phyloP scores from a whole-genome alignment of 106 monocot species.

The Allium sativum region DNA sequence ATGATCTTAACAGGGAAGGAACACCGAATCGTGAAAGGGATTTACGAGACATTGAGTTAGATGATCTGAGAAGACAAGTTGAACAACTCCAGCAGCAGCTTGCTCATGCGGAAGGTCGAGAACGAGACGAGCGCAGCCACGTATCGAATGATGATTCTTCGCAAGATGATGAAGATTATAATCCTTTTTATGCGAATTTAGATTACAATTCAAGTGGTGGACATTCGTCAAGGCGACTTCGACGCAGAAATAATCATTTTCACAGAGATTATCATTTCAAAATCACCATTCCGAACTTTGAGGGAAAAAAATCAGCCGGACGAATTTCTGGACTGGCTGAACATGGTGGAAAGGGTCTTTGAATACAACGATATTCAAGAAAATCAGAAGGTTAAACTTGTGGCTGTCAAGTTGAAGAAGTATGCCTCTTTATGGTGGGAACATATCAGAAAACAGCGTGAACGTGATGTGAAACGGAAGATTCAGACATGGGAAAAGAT shows the following conservation, averaged over 20 bases:
- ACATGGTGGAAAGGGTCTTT: slow-evolving; percentile 9
- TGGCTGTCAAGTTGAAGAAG: slow-evolving; percentile 8
- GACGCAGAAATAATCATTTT: background rate
- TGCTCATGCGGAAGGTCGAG: background rate
- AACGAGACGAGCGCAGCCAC: background rate
- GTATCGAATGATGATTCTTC: background rate
- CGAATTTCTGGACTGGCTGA: slow-evolving; percentile 10
- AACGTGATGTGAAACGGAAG: background rate
- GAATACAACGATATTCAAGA: slow-evolving; percentile 7
- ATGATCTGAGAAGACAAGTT: background rate
- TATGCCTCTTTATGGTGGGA: slow-evolving; percentile 13
- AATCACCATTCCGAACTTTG: slow-evolving; percentile 5
- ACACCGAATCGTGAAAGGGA: too few relatives aligned
- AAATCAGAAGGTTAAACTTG: slow-evolving; percentile 12
- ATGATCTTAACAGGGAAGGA: too few relatives aligned
- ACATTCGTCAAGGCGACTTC: background rate
- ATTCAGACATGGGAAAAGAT: background rate
- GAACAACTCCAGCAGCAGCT: background rate
- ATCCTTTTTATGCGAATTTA: background rate
- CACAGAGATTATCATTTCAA: background rate
- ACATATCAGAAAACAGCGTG: background rate
- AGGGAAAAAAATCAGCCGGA: slow-evolving; percentile 4
- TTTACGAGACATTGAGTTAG: background rate
- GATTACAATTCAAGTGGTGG: background rate
- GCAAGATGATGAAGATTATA: background rate